These are phyloP conservation scores for Simmondsia chinensis DNA, from an alignment of 148 eudicot species.

Conservation along the genomic window DNA sequence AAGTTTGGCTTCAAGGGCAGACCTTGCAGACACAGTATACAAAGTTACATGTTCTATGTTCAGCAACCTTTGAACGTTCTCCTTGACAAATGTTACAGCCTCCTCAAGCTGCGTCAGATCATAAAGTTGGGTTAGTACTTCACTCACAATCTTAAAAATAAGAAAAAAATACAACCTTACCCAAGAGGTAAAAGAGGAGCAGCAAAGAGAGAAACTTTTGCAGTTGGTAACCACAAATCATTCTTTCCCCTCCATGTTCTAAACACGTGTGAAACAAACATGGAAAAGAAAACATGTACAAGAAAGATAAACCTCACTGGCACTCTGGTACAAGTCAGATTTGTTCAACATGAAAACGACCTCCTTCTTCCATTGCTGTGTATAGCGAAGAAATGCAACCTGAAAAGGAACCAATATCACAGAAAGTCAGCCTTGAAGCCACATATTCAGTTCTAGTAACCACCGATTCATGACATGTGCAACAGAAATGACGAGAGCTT, in stretches of 20 bases:
- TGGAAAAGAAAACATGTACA: slow-evolving; percentile 1
- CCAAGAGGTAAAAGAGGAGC: neutral
- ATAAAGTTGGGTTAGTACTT: neutral
- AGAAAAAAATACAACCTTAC: slow-evolving; percentile 1
- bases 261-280: neutral
- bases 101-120: slow-evolving; percentile 69
- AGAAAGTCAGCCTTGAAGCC: slow-evolving; percentile 2
- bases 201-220: no score
- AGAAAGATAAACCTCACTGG: slow-evolving; percentile 43
- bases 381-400: slow-evolving; percentile 90
- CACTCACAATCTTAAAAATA: neutral
- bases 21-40: slow-evolving; percentile 86
- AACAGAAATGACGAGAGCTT: no score
- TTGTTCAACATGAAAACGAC: slow-evolving; percentile 86
- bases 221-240: no score
- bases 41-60: slow-evolving; percentile 55
- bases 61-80: slow-evolving; percentile 63
- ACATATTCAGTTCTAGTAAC: no score
- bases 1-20: slow-evolving; percentile 79
- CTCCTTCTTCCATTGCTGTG: slow-evolving; percentile 94
- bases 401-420: slow-evolving; percentile 29
- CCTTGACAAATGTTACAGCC: slow-evolving; percentile 69
- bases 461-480: no score
- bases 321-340: slow-evolving; percentile 60
- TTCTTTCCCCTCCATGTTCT: no score